Conservation (phyloP, 2,329 filamentous ascomycete genomes). For the Hypoxylon sp. region DNA sequence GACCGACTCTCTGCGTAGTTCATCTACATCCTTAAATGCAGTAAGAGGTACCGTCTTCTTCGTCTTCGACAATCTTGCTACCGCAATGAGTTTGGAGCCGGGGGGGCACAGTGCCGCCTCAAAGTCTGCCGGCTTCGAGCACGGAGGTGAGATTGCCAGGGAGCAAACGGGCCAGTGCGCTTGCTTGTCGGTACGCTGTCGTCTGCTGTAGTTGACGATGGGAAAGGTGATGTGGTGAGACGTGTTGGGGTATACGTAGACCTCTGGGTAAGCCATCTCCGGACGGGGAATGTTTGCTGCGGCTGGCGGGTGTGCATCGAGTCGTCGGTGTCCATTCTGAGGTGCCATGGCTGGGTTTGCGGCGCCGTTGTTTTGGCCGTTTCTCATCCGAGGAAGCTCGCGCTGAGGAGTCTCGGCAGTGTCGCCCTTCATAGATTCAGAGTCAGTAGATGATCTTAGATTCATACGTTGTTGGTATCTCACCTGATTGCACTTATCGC, state of each 20-base stretch:
- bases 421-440: neutral
- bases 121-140: slow-evolving; percentile 42
- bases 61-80: slow-evolving; percentile 38
- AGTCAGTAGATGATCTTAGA: neutral
- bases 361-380: neutral
- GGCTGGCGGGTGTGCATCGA: neutral
- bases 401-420: neutral
- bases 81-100: slow-evolving; percentile 27
- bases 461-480: slow-evolving; percentile 5
- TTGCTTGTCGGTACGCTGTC: slow-evolving; percentile 3
- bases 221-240: slow-evolving; percentile 47
- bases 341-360: neutral
- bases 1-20: slow-evolving; percentile 39
- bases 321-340: neutral
- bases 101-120: slow-evolving; percentile 36
- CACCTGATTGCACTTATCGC: slow-evolving; percentile 3
- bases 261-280: slow-evolving; percentile 26
- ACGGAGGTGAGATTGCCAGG: slow-evolving; percentile 43
- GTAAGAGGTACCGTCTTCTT: slow-evolving; percentile 31
- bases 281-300: neutral
- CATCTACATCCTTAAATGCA: slow-evolving; percentile 28
- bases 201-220: slow-evolving; percentile 49
- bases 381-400: neutral
- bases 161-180: slow-evolving; percentile 40
- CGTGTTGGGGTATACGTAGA: slow-evolving; percentile 49